Evolutionary conservation across 352 stramenopile species (phyloP).

Genomic region (Phytophthora syringae): DNA sequence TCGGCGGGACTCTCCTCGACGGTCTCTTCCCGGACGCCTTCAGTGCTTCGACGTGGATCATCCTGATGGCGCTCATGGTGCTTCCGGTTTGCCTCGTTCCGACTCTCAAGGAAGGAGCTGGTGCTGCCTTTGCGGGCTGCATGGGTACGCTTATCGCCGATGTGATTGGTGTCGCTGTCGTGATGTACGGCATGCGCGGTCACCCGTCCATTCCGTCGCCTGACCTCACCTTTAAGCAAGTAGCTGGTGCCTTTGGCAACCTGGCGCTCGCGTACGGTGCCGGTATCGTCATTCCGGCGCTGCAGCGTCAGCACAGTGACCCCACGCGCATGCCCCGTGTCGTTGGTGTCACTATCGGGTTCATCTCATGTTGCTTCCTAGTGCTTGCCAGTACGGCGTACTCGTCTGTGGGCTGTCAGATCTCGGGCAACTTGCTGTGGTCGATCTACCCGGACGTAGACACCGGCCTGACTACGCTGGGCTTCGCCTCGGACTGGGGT

Average conservation of each 20-base stretch:
- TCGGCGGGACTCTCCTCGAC: constrained; percentile 47
- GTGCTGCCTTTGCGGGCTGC: constrained; percentile 44
- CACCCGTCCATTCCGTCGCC: constrained; percentile 37
- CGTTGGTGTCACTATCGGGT: constrained; percentile 45
- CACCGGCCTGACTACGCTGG: constrained; percentile 39
- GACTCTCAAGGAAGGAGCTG: constrained; percentile 57
- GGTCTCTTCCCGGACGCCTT: constrained; percentile 52
- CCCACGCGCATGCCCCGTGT: constrained; percentile 60
- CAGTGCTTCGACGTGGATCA: constrained; percentile 44
- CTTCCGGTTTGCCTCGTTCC: constrained; percentile 54
- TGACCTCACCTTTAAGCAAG: constrained; percentile 53
- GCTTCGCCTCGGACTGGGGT: constrained; percentile 46
- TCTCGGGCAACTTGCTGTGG: constrained; percentile 61
- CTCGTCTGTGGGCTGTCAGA: constrained; percentile 55
- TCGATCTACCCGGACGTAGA: constrained; percentile 46
- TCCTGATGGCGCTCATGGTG: constrained; percentile 47
- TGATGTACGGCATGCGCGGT: constrained; percentile 48
- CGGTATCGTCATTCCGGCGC: constrained; percentile 51
- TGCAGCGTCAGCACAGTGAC: constrained; percentile 57
- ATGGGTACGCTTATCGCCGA: constrained; percentile 56
- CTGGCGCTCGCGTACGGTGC: constrained; percentile 61
- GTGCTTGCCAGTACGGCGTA: constrained; percentile 49
- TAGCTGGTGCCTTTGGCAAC: constrained; percentile 56
- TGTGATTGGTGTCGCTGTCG: constrained; percentile 42
- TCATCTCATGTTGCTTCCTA: constrained; percentile 51